Evolutionary conservation across 306 rosid genomes (phyloP).

Genomic region (Trichosanthes truncata): DNA sequence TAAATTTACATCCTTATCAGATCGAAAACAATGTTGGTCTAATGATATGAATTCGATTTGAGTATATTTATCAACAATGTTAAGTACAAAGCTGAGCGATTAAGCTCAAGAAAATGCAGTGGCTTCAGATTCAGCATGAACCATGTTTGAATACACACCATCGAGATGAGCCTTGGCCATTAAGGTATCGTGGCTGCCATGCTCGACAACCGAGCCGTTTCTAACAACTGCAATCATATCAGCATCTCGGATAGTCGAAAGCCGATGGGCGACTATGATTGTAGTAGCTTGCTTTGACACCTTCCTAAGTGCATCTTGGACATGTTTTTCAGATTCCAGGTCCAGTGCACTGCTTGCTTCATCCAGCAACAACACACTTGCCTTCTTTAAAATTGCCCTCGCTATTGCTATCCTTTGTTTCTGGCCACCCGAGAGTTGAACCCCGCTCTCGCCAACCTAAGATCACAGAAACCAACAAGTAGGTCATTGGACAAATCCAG

Average conservation of each 20-base stretch:
- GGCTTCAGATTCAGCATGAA: conserved; percentile 64
- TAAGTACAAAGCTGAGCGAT: not conserved
- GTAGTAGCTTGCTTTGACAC: conserved; percentile 50
- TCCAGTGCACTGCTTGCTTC: conserved; percentile 95
- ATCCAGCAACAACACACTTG: conserved; percentile 66
- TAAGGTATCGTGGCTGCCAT: conserved; percentile 65
- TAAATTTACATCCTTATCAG: not conserved
- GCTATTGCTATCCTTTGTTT: conserved; percentile 84
- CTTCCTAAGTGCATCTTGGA: conserved; percentile 55
- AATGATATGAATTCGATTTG: not conserved
- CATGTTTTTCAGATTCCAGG: conserved; percentile 68
- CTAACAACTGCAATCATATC: conserved; percentile 59
- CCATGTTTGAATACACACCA: conserved; percentile 61
- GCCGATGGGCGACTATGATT: conserved; percentile 69
- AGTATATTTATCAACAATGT: not conserved
- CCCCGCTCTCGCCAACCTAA: conserved; percentile 73
- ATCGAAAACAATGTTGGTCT: not conserved
- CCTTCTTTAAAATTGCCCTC: conserved; percentile 69
- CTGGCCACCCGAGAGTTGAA: conserved; percentile 84
- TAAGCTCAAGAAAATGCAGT: conserved; percentile 46
- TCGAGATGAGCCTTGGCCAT: conserved; percentile 37
- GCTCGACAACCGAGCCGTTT: conserved; percentile 58
- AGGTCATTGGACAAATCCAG: not conserved
- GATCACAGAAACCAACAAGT: not conserved
- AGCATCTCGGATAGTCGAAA: conserved; percentile 63